Conservation (phyloP, 2,329 filamentous ascomycete genomes). For the Chalaropsis thielavioides region DNA sequence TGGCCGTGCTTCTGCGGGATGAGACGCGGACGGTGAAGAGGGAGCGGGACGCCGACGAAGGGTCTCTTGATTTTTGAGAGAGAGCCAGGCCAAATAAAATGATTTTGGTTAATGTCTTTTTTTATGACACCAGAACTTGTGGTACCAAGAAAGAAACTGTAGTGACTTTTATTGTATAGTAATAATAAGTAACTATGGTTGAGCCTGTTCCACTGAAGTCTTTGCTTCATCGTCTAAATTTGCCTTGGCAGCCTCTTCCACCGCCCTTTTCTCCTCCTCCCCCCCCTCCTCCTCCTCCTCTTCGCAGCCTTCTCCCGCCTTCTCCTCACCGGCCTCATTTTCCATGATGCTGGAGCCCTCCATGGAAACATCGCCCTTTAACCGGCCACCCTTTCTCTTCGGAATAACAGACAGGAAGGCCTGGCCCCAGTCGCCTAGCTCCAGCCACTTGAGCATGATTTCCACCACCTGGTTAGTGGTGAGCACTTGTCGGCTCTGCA, state of each 20-base stretch:
- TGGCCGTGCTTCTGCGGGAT: slow-evolving; percentile 64
- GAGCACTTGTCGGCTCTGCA: slow-evolving; percentile 73
- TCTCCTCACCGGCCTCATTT: slow-evolving; percentile 22
- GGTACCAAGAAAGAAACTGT: background rate
- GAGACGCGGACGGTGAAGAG: slow-evolving; percentile 43
- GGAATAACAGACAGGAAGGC: slow-evolving; percentile 84
- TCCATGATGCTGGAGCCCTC: slow-evolving; percentile 19
- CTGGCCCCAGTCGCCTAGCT: slow-evolving; percentile 77
- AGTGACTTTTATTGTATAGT: background rate
- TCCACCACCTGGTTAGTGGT: slow-evolving; percentile 93
- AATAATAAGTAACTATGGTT: background rate
- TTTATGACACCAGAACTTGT: background rate
- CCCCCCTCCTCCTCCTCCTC: slow-evolving; percentile 10
- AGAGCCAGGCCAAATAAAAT: background rate
- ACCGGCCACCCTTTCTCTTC: slow-evolving; percentile 66
- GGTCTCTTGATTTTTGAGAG: slow-evolving; percentile 37
- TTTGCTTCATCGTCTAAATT: slow-evolving; percentile 8
- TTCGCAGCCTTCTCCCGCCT: slow-evolving; percentile 15
- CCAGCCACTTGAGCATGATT: slow-evolving; percentile 90
- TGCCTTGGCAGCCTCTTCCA: slow-evolving; percentile 12
- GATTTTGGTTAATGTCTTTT: background rate
- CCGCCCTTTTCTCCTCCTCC: slow-evolving; percentile 10
- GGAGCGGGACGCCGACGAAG: slow-evolving; percentile 36
- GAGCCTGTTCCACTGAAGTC: background rate
- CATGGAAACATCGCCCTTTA: slow-evolving; percentile 32